Conservation (phyloP, 306 rosid genomes). For the Trichosanthes truncata region DNA sequence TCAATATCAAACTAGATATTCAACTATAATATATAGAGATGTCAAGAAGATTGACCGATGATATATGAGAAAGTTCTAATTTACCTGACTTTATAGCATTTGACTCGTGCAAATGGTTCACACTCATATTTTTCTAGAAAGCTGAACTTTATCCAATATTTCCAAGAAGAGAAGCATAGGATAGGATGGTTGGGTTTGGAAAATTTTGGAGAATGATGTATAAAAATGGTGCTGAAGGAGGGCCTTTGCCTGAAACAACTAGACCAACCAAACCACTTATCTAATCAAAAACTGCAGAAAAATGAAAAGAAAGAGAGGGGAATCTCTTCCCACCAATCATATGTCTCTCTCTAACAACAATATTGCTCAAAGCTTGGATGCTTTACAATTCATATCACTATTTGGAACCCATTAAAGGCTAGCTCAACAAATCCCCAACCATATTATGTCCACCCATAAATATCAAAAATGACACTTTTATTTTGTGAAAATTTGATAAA, state of each 20-base stretch:
- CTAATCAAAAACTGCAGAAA: neutral
- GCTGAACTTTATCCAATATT: neutral
- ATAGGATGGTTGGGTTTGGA: neutral
- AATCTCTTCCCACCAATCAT: neutral
- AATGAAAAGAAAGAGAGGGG: neutral
- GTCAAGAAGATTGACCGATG: no score
- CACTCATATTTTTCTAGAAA: neutral
- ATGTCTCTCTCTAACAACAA: neutral
- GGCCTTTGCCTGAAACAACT: neutral
- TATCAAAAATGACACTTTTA: neutral
- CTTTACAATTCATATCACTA: neutral
- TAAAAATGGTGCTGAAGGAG: neutral
- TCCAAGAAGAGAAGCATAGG: neutral
- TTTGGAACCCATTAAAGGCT: neutral
- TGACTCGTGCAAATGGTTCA: neutral
- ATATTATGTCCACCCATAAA: neutral
- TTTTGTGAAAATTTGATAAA: neutral
- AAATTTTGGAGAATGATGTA: neutral
- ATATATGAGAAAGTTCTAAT: no score
- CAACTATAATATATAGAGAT: no score
- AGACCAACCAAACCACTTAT: neutral
- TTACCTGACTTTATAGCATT: neutral
- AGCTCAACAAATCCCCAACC: neutral
- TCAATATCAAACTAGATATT: neutral
- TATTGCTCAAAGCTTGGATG: slow-evolving; percentile 6